Base-by-base conservation (phyloP, 2,329 filamentous ascomycete genomes). In the Fusarium verrucosum region DNA sequence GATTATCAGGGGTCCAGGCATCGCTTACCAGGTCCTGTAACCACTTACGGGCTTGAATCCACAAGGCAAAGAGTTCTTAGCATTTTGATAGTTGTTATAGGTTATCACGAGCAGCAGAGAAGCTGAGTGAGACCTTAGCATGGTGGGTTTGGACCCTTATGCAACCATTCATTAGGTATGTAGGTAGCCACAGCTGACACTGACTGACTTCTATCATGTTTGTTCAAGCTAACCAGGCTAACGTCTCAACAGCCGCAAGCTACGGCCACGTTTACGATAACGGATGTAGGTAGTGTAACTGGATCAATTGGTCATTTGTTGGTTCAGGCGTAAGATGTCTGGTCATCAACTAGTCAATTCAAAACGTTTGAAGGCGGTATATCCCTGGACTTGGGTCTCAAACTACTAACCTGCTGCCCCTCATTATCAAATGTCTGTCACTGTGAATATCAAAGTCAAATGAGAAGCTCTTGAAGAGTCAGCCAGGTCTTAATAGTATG, bases 311-410 rank as follows among this genome's bases (percentile, higher is more conserved):
- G 43, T 26, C 17, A 26, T 30, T 20, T 49, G 50, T 50, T 65
- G 56, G 42, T 47, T 43, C 32, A 57, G 50, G 35, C 28, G 44
- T 51, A 63, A 46, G 43, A 55, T 43, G 58, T 30, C 36, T 13
- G 32, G 13, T 22, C 30, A 30, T 37, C 42, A 32, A 13, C 43
- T 46, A 55, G 49, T 66, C 66, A 70, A 70, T 56, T 55, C 61
- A 65, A 70, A 71, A 70, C 68, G 65, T 58, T 50, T 57, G 50
- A 68, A 59, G 68, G 63, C 50, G 64, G 51, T 26, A 63, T 54
- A 70, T 61, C 58, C 58, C 60, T 70, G 66, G 58, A 54, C 47
- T 52, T n/a, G n/a, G n/a, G 59, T 60, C 55, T 53, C 54, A 60
- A 60, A 53, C 57, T 60, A 41, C 36, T 16, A 20, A 37, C 33